Evolutionary conservation across 2,329 filamentous ascomycete genomes (phyloP).

Genomic region (Cordyceps cicadae): DNA sequence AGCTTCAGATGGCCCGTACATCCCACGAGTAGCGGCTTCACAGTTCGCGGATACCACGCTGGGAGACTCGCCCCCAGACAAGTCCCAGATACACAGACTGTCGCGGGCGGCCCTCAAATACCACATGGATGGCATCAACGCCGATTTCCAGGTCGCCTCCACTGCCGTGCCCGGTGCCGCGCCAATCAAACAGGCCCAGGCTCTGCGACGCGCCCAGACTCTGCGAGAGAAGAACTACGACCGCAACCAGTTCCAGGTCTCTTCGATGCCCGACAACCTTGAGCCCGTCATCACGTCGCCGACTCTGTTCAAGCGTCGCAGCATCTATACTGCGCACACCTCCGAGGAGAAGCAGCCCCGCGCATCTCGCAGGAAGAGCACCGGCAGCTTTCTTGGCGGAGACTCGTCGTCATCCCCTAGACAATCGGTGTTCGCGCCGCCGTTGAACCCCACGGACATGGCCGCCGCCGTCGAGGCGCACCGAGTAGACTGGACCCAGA

Average conservation of each 20-base stretch:
- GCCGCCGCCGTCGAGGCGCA: slow-evolving; percentile 24
- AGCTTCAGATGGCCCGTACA: slow-evolving; percentile 24
- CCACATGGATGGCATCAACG: slow-evolving; percentile 27
- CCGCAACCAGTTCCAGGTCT: slow-evolving; percentile 36
- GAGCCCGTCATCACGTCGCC: neutral
- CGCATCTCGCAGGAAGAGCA: slow-evolving; percentile 28
- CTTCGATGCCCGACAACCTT: slow-evolving; percentile 15
- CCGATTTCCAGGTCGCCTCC: slow-evolving; percentile 14
- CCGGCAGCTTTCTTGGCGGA: slow-evolving; percentile 23
- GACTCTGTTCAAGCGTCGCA: neutral
- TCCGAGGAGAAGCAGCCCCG: slow-evolving; percentile 14
- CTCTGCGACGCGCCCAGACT: slow-evolving; percentile 30
- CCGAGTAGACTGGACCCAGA: slow-evolving; percentile 51
- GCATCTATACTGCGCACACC: neutral
- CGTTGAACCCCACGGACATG: slow-evolving; percentile 15
- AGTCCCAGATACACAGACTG: slow-evolving; percentile 32
- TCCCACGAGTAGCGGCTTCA: slow-evolving; percentile 45
- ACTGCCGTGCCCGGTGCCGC: slow-evolving; percentile 21
- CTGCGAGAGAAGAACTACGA: slow-evolving; percentile 30
- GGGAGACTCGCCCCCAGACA: slow-evolving; percentile 30
- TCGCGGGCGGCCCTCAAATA: slow-evolving; percentile 35
- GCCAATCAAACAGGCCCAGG: slow-evolving; percentile 27
- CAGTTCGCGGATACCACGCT: slow-evolving; percentile 49
- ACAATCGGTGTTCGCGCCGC: slow-evolving; percentile 4
- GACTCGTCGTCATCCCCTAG: slow-evolving; percentile 12